Conservation (phyloP, 208 protist genomes). For the Acanthamoeba culbertsoni region DNA sequence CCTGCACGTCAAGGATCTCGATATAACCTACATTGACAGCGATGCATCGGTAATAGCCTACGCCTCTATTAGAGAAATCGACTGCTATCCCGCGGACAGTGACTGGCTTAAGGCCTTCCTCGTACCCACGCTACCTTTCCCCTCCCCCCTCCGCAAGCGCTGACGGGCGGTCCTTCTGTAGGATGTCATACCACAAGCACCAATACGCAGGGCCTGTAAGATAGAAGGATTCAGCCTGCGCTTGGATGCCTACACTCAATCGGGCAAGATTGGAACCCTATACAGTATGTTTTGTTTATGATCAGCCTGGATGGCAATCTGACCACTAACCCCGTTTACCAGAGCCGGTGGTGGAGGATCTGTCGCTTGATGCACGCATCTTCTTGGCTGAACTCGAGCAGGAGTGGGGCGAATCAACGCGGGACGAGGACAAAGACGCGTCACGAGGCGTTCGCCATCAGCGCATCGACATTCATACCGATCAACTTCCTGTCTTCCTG, state of each 20-base stretch:
- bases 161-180: not conserved
- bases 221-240: not conserved
- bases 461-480: constrained; percentile 11
- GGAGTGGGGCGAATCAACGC: not conserved
- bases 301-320: not conserved
- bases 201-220: not conserved
- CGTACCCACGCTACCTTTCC: not conserved
- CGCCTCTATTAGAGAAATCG: not conserved
- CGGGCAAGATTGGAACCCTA: not conserved
- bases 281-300: not conserved
- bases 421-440: not conserved
- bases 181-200: not conserved
- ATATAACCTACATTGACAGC: constrained; percentile 22
- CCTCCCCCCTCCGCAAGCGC: not conserved
- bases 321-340: too few species aligned
- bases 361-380: not conserved
- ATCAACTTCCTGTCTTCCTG: not conserved
- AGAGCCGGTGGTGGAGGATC: not conserved
- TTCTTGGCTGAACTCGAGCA: not conserved
- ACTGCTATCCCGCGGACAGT: not conserved
- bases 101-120: constrained; percentile 14
- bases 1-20: not conserved
- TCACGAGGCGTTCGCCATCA: not conserved
- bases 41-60: not conserved
- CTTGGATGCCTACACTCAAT: not conserved